These are phyloP conservation scores for Phytophthora idaei DNA, from an alignment of 352 stramenopile genomes.

Conservation along the genomic window DNA sequence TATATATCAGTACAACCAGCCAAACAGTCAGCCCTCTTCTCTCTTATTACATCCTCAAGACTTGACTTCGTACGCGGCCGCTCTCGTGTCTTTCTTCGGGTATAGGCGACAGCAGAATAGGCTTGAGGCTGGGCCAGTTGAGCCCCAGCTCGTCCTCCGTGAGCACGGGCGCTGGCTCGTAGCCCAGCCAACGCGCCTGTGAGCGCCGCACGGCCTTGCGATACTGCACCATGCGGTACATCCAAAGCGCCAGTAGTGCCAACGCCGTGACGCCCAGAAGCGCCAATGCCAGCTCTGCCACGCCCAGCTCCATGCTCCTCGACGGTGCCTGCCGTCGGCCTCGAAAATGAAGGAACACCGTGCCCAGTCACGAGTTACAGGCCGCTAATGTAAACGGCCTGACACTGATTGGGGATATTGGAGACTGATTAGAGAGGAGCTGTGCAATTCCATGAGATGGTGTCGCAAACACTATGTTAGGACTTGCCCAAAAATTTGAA, in stretches of 20 bases:
- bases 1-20: constrained; percentile 19
- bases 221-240: constrained; percentile 69
- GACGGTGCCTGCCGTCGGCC: constrained; percentile 30
- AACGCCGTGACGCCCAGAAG: constrained; percentile 48
- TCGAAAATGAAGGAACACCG: constrained; percentile 32
- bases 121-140: constrained; percentile 59
- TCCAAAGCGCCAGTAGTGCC: constrained; percentile 53
- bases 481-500: background rate
- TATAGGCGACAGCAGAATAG: constrained; percentile 73
- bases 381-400: background rate
- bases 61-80: constrained; percentile 41
- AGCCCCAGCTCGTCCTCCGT: constrained; percentile 39
- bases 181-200: constrained; percentile 70
- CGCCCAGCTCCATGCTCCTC: constrained; percentile 45
- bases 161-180: constrained; percentile 42
- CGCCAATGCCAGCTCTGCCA: constrained; percentile 45
- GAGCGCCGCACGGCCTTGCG: constrained; percentile 59
- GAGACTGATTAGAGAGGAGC: constrained; percentile 21
- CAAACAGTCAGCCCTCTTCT: constrained; percentile 5
- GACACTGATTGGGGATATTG: constrained; percentile 9
- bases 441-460: background rate
- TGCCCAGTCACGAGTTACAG: constrained; percentile 7
- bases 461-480: background rate
- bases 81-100: constrained; percentile 62
- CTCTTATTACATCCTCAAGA: background rate